Evolutionary conservation across 192 early-diverging fungal species (phyloP).

Genomic region (Coemansia brasiliensis): DNA sequence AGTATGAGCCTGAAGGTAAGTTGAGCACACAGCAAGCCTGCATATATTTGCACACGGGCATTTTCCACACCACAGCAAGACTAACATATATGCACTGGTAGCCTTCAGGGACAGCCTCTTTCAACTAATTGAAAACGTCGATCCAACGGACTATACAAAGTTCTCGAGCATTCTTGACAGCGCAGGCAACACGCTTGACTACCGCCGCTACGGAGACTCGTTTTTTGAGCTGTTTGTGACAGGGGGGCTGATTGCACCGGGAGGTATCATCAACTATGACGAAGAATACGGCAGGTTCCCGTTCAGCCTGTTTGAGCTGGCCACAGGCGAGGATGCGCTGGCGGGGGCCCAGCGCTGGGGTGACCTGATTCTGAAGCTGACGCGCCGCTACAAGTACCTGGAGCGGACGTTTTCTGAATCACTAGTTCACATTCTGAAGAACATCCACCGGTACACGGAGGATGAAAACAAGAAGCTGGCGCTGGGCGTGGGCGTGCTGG

Average conservation of each 20-base stretch:
- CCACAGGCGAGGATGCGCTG: conserved; percentile 41
- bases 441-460: conserved; percentile 84
- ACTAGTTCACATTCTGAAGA: conserved; percentile 79
- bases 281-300: conserved; percentile 77
- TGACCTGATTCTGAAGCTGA: conserved; percentile 85
- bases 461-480: conserved; percentile 82
- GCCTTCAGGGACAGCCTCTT: conserved; percentile 46
- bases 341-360: conserved; percentile 73
- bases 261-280: conserved; percentile 56
- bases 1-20: conserved; percentile 66
- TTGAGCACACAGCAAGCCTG: neutral
- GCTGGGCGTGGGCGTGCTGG: conserved; percentile 71
- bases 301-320: conserved; percentile 64
- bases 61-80: too few species aligned
- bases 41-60: conserved; percentile 17
- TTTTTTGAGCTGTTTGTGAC: conserved; percentile 93
- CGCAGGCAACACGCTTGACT: conserved; percentile 85
- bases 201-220: conserved; percentile 92
- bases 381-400: conserved; percentile 94
- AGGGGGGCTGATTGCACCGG: conserved; percentile 78
- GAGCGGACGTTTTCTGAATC: conserved; percentile 84
- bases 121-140: conserved; percentile 55
- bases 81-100: too few species aligned
- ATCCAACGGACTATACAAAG: conserved; percentile 66
- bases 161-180: conserved; percentile 75